These are phyloP conservation scores for Kwoniella sp. DNA, from an alignment of 768 basidiomycete species.

Conservation along the genomic window DNA sequence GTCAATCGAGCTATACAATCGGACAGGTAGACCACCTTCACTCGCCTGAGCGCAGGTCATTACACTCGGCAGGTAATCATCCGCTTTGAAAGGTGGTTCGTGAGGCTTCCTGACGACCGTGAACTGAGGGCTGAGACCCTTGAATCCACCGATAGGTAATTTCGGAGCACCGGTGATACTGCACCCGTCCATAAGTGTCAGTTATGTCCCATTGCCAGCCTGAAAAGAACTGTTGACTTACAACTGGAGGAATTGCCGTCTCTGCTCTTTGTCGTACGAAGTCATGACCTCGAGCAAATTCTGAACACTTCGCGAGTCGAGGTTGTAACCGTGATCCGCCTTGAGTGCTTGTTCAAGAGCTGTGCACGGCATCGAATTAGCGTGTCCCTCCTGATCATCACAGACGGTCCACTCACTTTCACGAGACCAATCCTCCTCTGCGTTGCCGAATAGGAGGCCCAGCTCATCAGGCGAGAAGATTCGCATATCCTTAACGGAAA, in stretches of 20 bases:
- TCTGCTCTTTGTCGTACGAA: conserved; percentile 69
- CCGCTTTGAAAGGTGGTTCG: conserved; percentile 83
- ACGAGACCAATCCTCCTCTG: conserved; percentile 93
- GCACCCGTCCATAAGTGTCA: neutral
- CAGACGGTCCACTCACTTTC: conserved; percentile 67
- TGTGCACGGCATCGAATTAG: neutral
- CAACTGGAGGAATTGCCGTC: conserved; percentile 91
- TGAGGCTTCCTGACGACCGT: conserved; percentile 98
- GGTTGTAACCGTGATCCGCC: conserved; percentile 97
- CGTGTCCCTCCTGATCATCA: conserved; percentile 48
- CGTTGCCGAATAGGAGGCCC: conserved; percentile 92
- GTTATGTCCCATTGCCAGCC: no score
- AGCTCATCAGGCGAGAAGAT: conserved; percentile 93
- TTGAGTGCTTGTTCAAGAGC: conserved; percentile 87
- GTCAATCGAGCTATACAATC: neutral
- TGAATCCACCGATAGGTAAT: conserved; percentile 94
- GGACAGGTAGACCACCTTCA: neutral
- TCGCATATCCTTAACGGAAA: conserved; percentile 84
- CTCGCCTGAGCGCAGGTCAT: conserved; percentile 81
- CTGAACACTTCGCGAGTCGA: conserved; percentile 86
- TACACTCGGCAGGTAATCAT: conserved; percentile 93
- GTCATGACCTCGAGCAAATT: conserved; percentile 85
- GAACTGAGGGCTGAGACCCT: conserved; percentile 85
- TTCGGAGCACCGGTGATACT: conserved; percentile 93
- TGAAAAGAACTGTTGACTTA: conserved; percentile 30